Evolutionary conservation across 495 filamentous ascomycete species (phyloP), one percentile per base, ranked within the genome.

Genomic region (Daldinia bambusicola): DNA sequence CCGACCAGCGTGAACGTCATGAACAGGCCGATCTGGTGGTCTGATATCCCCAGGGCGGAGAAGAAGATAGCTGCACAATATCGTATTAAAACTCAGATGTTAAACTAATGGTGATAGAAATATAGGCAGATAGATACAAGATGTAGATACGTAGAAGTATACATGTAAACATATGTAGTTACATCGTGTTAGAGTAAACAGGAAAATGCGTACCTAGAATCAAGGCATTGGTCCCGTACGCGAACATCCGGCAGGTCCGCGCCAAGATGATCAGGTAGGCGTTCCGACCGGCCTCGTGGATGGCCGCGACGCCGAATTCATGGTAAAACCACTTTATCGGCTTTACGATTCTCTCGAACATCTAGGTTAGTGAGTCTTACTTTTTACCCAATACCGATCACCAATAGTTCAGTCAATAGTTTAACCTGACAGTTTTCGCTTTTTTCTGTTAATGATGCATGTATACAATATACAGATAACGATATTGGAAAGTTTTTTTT

Each of bases 1-100:
- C 93, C 93, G 16, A 92, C 79, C 59, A 96, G 80, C 0, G 93
- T 97, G 53, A 95, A 79, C 4, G 91, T 93, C 92, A 97, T 97
- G 78, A 97, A 95, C 4, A 94, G 82, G 14, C 93, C 93, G 48
- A 92, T 94, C n/a, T 82, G 82, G n/a, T 87, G 83, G 71, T 92
- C 88, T 0, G 91, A 85, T 68, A 90, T 87, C 10, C 82, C 83
- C 20, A 95, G 79, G 5, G 87, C 86, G 0, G 86, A 86, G 51
- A 96, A 84, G 74, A 91, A 83, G 37, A 77, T 77, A 31, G 73
- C 75, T 77, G 12, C 14, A 48, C 14, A 14, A 16, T 16, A 13
- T 50, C 12, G 41, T 13, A 48, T 64, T 57, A 70, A 26, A 37
- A 37, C 18, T 12, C 12, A 12, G 2, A 36, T 36, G 13, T 16